Conservation (phyloP, 2,329 filamentous ascomycete genomes). For the Arthrobotrys sphaeroides region DNA sequence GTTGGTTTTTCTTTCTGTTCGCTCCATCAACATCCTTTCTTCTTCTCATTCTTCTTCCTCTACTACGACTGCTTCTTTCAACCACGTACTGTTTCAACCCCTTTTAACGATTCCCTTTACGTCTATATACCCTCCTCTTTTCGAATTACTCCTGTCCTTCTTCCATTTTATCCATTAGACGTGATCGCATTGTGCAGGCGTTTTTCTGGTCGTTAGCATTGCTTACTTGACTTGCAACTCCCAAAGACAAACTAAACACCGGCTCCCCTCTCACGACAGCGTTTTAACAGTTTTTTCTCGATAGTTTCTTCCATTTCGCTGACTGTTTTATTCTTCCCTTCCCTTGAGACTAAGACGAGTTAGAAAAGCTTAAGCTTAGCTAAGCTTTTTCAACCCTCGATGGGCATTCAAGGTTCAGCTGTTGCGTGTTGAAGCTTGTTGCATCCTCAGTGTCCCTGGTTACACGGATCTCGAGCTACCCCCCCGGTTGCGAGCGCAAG, state of each 20-base stretch:
- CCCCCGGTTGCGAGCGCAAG: too few relatives aligned
- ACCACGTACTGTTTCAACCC: not conserved
- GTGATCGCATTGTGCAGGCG: slow-evolving; percentile 33
- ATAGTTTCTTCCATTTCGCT: not conserved
- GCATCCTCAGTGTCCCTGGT: slow-evolving; percentile 2
- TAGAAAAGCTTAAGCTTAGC: too few relatives aligned
- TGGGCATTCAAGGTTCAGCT: not conserved
- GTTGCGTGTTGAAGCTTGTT: slow-evolving; percentile 19
- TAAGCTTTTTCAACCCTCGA: not conserved
- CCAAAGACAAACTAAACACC: too few relatives aligned
- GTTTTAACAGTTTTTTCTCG: not conserved
- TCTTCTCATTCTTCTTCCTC: not conserved
- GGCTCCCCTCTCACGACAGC: not conserved
- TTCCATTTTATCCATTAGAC: slow-evolving; percentile 21
- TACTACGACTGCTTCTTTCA: not conserved
- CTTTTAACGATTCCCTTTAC: slow-evolving; percentile 21
- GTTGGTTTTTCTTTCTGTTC: not conserved
- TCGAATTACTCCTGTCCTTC: not conserved
- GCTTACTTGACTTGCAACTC: slow-evolving; percentile 7
- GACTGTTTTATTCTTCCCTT: too few relatives aligned
- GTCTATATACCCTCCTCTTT: not conserved
- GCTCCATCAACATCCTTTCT: slow-evolving; percentile 1
- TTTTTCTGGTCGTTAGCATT: slow-evolving; percentile 21
- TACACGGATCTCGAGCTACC: slow-evolving; percentile 26
- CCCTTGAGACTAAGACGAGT: too few relatives aligned